Evolutionary conservation across 2,329 filamentous ascomycete species (phyloP), one percentile per base, ranked within the genome.

Genomic region (Aspergillus sclerotialis): DNA sequence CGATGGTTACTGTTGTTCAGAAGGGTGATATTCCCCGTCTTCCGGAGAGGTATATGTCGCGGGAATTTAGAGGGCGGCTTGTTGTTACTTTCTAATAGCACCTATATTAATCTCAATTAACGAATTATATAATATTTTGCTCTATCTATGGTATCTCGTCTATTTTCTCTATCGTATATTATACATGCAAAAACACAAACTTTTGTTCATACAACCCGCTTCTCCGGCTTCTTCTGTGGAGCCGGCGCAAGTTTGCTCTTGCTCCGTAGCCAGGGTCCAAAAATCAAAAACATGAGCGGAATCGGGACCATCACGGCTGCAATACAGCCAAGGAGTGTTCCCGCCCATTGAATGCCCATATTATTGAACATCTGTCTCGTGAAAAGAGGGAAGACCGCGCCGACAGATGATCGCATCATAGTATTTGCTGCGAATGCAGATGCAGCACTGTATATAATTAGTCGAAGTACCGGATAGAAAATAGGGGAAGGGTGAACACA

Each of bases 371-470:
- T 49, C 16, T 48, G 45, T 3, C 37, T 36, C 5, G 45, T 40
- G 29, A 49, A 49, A 3, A 49, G 37, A 2, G 46, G 46, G 17
- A 49, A 49, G n/a, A 33, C 33, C 2, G 41, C 41, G 5, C 43
- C 46, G 10, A 46, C 43, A 30, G 45, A 37, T 4, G 45, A 48
- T n/a, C 45, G 45, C 43, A 49, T 44, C 39, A 48, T 46, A 7
- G 45, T 48, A 18, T 46, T 49, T 5, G 45, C 46, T 1, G 45
- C 45, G 15, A 49, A 46, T 8, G 45, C 45, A 2, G 46, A 48
- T 9, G 43, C 43, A 10, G 46, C 46, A 12, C 46, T 49, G 10
- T 13, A 10, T 10, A 23, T 10, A 23, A 21, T 23, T 14, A 17
- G 26, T n/a, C 28, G 12, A 23, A 18, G 8, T 33, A 10, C 3